Conservation (phyloP, 2,329 filamentous ascomycete genomes). For the Calonectria pseudoreteaudii region DNA sequence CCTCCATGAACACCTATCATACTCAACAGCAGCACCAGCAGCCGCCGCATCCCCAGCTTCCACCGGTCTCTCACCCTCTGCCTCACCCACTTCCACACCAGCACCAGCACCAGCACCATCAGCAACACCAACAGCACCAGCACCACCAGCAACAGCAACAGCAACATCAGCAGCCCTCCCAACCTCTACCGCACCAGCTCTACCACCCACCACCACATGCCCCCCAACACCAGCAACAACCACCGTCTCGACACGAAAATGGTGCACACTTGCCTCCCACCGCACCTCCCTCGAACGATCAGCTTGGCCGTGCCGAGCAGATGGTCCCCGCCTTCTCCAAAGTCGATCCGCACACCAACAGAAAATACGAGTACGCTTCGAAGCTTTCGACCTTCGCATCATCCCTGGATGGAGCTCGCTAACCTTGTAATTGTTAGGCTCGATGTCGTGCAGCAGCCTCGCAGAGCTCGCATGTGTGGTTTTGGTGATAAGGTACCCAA, state of each 20-base stretch:
- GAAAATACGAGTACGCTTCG: conserved; percentile 50
- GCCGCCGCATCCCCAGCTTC: conserved; percentile 36
- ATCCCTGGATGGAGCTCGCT: conserved; percentile 19
- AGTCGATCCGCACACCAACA: conserved; percentile 49
- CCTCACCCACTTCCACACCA: conserved; percentile 21
- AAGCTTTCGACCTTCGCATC: not conserved
- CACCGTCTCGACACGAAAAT: conserved; percentile 40
- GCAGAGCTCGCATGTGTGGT: conserved; percentile 96
- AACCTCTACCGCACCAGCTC: conserved; percentile 35
- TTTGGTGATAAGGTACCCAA: conserved; percentile 91
- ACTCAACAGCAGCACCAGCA: conserved; percentile 34
- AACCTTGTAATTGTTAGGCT: conserved; percentile 61
- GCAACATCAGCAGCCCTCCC: conserved; percentile 38
- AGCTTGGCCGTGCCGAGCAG: conserved; percentile 28
- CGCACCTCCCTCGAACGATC: conserved; percentile 31
- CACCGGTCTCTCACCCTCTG: conserved; percentile 32
- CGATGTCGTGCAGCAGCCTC: conserved; percentile 88
- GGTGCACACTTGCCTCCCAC: conserved; percentile 24
- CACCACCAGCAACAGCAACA: conserved; percentile 38
- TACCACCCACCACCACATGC: conserved; percentile 41
- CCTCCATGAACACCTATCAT: conserved; percentile 39
- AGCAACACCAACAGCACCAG: conserved; percentile 29
- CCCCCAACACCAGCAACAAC: conserved; percentile 37
- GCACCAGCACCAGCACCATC: conserved; percentile 27
- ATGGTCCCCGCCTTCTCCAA: conserved; percentile 47